These are phyloP conservation scores for Pythium pectinolyticum DNA, from an alignment of 352 stramenopile species.

Conservation along the genomic window DNA sequence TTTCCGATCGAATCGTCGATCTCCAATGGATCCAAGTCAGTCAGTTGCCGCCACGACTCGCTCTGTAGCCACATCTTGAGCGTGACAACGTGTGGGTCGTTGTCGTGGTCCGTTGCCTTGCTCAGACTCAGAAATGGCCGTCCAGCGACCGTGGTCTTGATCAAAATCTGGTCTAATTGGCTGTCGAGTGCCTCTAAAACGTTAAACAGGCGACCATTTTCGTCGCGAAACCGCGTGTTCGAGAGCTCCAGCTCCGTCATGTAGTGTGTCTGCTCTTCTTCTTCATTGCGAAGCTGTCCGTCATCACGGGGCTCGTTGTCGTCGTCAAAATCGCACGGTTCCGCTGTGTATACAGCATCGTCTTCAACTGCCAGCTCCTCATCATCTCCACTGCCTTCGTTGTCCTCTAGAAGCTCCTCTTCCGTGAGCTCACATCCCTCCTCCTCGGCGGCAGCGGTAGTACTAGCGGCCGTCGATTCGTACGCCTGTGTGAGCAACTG, in stretches of 20 bases:
- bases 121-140: slow-evolving; percentile 37
- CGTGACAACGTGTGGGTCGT: slow-evolving; percentile 21
- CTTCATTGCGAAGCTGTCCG: slow-evolving; percentile 4
- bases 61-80: slow-evolving; percentile 63
- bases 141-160: slow-evolving; percentile 39
- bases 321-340: neutral
- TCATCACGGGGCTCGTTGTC: neutral
- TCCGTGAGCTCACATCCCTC: too few species aligned
- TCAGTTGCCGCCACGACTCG: slow-evolving; percentile 29
- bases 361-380: too few species aligned
- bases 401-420: neutral
- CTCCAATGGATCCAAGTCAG: slow-evolving; percentile 12
- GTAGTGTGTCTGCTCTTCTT: neutral
- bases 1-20: neutral
- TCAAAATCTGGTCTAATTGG: slow-evolving; percentile 46
- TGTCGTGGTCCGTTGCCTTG: slow-evolving; percentile 1
- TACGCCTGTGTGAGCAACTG: slow-evolving; percentile 43
- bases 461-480: slow-evolving; percentile 17
- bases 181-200: slow-evolving; percentile 47
- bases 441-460: neutral
- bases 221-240: slow-evolving; percentile 43
- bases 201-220: slow-evolving; percentile 53
- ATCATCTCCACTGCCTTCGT: neutral
- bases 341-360: neutral
- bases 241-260: slow-evolving; percentile 37